These are phyloP conservation scores for Phytophthora nicotianae DNA, from an alignment of 352 stramenopile species.

Conservation along the genomic window DNA sequence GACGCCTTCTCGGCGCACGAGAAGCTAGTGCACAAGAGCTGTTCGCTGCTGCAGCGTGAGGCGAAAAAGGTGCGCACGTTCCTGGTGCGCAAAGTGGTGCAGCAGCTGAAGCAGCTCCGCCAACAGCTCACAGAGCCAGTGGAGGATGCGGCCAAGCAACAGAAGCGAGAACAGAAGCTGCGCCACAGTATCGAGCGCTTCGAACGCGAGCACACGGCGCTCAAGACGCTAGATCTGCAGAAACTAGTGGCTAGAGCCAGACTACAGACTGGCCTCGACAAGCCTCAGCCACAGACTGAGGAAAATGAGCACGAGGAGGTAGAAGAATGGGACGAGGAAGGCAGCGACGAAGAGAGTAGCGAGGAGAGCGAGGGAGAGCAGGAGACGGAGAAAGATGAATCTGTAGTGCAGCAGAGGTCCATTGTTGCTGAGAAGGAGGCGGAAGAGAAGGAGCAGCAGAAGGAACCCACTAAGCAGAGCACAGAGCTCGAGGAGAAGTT, in stretches of 20 bases:
- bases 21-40: conserved; percentile 76
- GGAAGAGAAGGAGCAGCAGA: conserved; percentile 33
- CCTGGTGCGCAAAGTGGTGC: conserved; percentile 64
- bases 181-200: conserved; percentile 42
- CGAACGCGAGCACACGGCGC: conserved; percentile 57
- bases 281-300: conserved; percentile 4
- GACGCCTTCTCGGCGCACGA: conserved; percentile 61
- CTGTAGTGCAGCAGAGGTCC: neutral
- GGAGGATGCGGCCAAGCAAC: conserved; percentile 44
- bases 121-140: conserved; percentile 36
- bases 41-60: conserved; percentile 70
- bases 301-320: conserved; percentile 24
- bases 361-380: conserved; percentile 4
- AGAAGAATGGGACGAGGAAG: conserved; percentile 29
- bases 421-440: neutral
- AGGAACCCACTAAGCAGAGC: conserved; percentile 34
- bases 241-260: conserved; percentile 49
- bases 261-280: conserved; percentile 50
- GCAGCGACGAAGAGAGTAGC: conserved; percentile 23
- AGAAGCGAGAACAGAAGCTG: conserved; percentile 53
- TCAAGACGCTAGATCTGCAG: conserved; percentile 66
- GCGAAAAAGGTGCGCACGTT: conserved; percentile 78
- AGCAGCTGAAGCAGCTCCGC: conserved; percentile 74
- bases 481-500: conserved; percentile 42
- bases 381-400: conserved; percentile 2